Base-by-base conservation (phyloP, 305 asterid genomes). In the Fraxinus angustifolia region DNA sequence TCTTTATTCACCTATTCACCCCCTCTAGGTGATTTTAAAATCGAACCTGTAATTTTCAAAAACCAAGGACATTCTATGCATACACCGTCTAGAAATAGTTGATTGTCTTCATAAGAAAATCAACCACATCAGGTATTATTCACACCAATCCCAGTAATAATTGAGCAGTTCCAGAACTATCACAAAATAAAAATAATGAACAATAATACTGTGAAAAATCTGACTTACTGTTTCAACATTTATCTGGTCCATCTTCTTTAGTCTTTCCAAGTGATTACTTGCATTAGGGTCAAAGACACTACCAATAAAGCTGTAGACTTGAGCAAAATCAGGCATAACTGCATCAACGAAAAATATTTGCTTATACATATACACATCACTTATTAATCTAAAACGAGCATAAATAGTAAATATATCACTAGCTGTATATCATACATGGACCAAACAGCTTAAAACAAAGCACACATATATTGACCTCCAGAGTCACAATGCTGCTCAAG, bases 291-390 rank as follows among this genome's bases (percentile, higher is more conserved):
- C 99, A 86, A 93, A 95, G 82, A 93, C 86, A 73, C 99, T 91
- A 75, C 98, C 99, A 68, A 95, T 90, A 88, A 90, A 95, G 38
- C 90, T 83, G 86, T 95, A 95, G 70, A 95, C 98, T 88, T 91
- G 88, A 80, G 95, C 84, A 81, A 95, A 95, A 85, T 95, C 97
- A 12, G 98, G 99, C 87, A 86, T 86, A 28, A 80, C 99, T 95
- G 93, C 88, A 85, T 17, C 36, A 78, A 80, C n/a, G 81, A 53
- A 34, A 65, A 76, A 56, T 35, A 50, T 23, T 23, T 80, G 10
- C 76, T 42, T 36, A 36, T 42, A 42, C 0, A 28, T 23, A 21
- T 8, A 23, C 30, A 26, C 72, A 65, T 65, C n/a, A 10, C 74
- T 28, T 12, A 30, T 28, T 60, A 19, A 70, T 53, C 11, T 17